A percentile compares a stretch with the other conserved stretches of the same genome.
Conservation (phyloP, 1,284 basidiomycete genomes). For the Pseudozyma tsukubaensis region DNA sequence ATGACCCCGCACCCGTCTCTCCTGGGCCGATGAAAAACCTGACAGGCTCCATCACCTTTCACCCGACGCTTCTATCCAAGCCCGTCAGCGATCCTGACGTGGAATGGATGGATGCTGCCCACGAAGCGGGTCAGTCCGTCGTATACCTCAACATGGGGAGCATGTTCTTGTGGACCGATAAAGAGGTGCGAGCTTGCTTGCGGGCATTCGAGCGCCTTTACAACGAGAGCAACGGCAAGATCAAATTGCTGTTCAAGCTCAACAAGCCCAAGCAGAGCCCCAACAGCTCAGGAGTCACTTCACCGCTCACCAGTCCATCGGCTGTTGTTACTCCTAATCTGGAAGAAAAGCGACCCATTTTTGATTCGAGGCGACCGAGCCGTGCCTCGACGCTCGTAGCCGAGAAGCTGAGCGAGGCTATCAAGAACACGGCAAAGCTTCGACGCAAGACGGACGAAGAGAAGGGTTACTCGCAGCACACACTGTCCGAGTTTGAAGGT, state of each 20-base stretch:
- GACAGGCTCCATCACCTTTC: conserved; percentile 16
- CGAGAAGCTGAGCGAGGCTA: conserved; percentile 30
- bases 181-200: conserved; percentile 53
- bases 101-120: conserved; percentile 56
- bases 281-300: conserved; percentile 15
- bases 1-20: neutral
- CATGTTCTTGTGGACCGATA: conserved; percentile 58
- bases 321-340: conserved; percentile 1
- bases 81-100: conserved; percentile 24
- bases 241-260: conserved; percentile 55
- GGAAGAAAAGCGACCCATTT: conserved; percentile 21
- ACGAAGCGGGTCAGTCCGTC: conserved; percentile 45
- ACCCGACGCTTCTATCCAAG: neutral
- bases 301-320: conserved; percentile 10
- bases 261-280: conserved; percentile 29
- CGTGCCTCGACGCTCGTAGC: conserved; percentile 17
- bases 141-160: conserved; percentile 67
- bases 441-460: conserved; percentile 29
- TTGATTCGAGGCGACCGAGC: conserved; percentile 19
- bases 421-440: conserved; percentile 28
- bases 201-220: conserved; percentile 49
- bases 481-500: conserved; percentile 40
- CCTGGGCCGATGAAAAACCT: conserved; percentile 8
- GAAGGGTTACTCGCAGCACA: conserved; percentile 41
- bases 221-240: conserved; percentile 26